A percentile compares a stretch with the other conserved stretches of the same genome.
phyloP scores from a whole-genome alignment of 2,329 filamentous ascomycete species.

The Fusarium sp. region DNA sequence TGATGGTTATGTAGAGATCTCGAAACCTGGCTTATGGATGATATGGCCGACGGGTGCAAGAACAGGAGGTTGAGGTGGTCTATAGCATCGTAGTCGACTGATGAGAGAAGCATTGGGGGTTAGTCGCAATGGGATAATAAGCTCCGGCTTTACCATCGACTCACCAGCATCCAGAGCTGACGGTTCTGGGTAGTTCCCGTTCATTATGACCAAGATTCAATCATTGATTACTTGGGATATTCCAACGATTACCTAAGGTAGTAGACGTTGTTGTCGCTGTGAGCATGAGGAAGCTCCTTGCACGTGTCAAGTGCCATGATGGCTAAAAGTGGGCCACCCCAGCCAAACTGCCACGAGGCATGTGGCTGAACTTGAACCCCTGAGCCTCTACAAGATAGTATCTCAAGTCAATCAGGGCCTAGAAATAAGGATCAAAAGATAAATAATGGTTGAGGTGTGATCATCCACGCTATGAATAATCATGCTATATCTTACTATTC shows the following conservation, averaged over 20 bases:
- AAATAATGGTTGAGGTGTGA: constrained; percentile 17
- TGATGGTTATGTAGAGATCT: constrained; percentile 80
- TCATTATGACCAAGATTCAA: constrained; percentile 54
- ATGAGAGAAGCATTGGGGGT: constrained; percentile 33
- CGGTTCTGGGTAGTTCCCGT: constrained; percentile 55
- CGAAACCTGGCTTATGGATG: constrained; percentile 82
- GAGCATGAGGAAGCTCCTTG: constrained; percentile 39
- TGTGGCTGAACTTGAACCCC: constrained; percentile 40
- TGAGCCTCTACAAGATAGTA: constrained; percentile 7
- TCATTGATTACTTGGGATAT: constrained; percentile 3
- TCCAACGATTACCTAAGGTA: constrained; percentile 15
- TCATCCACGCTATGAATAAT: constrained; percentile 26
- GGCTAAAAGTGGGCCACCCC: constrained; percentile 45
- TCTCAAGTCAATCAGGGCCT: no score
- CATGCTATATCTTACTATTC: constrained; percentile 29
- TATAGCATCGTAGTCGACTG: constrained; percentile 89
- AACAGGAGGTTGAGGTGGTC: constrained; percentile 95
- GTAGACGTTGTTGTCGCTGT: constrained; percentile 4
- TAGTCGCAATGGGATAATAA: constrained; percentile 34
- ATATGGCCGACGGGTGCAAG: constrained; percentile 87
- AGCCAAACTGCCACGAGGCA: constrained; percentile 20
- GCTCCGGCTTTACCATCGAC: constrained; percentile 29
- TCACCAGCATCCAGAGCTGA: constrained; percentile 63
- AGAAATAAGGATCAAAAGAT: not conserved
- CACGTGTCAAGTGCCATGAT: constrained; percentile 51